phyloP scores from a whole-genome alignment of 345 rosid species.

The Syzygium oleosum region DNA sequence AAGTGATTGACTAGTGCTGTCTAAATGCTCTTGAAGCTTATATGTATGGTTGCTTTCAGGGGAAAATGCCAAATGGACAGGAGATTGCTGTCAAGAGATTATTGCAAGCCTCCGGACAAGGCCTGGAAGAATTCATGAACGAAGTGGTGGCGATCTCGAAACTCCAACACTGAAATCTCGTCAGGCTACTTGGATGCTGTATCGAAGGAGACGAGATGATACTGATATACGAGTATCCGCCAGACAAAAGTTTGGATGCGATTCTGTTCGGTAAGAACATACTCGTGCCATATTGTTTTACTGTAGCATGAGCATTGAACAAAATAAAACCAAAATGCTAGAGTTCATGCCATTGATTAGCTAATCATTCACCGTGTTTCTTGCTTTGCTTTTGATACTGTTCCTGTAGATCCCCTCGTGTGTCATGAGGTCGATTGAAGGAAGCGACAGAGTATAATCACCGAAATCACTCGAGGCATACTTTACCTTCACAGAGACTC shows the following conservation, averaged over 20 bases:
- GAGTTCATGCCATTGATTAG: neutral
- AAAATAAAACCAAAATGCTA: neutral
- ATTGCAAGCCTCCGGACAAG: slow-evolving; percentile 11
- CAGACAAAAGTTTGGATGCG: slow-evolving; percentile 22
- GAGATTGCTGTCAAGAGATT: slow-evolving; percentile 32
- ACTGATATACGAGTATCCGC: slow-evolving; percentile 20
- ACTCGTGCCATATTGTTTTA: neutral
- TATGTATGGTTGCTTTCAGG: slow-evolving; percentile 1
- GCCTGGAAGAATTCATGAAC: slow-evolving; percentile 23
- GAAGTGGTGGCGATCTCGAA: slow-evolving; percentile 24
- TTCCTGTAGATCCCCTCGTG: slow-evolving; percentile 12
- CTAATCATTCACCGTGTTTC: neutral
- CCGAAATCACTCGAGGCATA: slow-evolving; percentile 30
- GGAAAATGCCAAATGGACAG: slow-evolving; percentile 13
- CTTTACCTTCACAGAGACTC: neutral
- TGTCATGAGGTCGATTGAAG: slow-evolving; percentile 22
- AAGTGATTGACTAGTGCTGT: neutral
- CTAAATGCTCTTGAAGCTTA: no score
- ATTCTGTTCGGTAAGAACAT: slow-evolving; percentile 12
- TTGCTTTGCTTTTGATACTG: neutral
- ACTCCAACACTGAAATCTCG: slow-evolving; percentile 27
- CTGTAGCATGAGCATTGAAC: neutral
- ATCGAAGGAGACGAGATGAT: slow-evolving; percentile 21
- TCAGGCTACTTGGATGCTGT: slow-evolving; percentile 20
- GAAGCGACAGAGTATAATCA: slow-evolving; percentile 19